Percentiles rank a stretch among this genome's conserved stretches.
Evolutionary conservation across 306 rosid genomes (phyloP).

Genomic region (Prunus dulcis): DNA sequence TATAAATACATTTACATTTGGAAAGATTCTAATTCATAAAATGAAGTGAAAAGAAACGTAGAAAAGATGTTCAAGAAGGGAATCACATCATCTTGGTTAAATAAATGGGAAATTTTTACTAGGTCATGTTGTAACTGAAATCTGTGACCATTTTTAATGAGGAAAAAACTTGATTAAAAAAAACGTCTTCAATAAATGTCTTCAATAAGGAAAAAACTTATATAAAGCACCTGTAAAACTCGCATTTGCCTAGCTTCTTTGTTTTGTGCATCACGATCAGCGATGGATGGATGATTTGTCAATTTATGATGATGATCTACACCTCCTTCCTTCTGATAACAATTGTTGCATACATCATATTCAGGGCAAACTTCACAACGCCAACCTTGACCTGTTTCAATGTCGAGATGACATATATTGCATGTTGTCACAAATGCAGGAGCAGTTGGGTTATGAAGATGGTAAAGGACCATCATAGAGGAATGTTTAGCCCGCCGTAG

Average conservation of each 20-base stretch:
- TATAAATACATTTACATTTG: neutral
- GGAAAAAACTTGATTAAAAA: neutral
- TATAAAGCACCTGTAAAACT: constrained; percentile 64
- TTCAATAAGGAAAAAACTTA: constrained; percentile 1
- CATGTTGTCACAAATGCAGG: constrained; percentile 87
- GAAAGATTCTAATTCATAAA: neutral
- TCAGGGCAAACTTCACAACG: constrained; percentile 96
- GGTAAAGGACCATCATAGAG: constrained; percentile 98
- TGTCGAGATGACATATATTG: constrained; percentile 75
- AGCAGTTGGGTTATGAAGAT: constrained; percentile 99
- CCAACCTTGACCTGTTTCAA: constrained; percentile 99
- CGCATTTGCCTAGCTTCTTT: constrained; percentile 92
- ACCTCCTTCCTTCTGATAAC: constrained; percentile 87
- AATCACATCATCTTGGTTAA: too few relatives aligned
- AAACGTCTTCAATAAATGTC: neutral
- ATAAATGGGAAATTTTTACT: neutral
- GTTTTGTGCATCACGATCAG: constrained; percentile 93
- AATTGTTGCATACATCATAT: constrained; percentile 86
- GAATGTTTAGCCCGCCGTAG: constrained; percentile 98
- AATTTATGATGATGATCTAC: constrained; percentile 88
- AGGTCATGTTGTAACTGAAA: neutral
- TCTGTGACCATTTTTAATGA: neutral
- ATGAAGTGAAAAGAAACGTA: too few relatives aligned
- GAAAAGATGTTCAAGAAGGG: too few relatives aligned
- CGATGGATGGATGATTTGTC: constrained; percentile 93